Evolutionary conservation across 2,329 filamentous ascomycete genomes (phyloP).

Genomic region (Taxawa tesnikishii): DNA sequence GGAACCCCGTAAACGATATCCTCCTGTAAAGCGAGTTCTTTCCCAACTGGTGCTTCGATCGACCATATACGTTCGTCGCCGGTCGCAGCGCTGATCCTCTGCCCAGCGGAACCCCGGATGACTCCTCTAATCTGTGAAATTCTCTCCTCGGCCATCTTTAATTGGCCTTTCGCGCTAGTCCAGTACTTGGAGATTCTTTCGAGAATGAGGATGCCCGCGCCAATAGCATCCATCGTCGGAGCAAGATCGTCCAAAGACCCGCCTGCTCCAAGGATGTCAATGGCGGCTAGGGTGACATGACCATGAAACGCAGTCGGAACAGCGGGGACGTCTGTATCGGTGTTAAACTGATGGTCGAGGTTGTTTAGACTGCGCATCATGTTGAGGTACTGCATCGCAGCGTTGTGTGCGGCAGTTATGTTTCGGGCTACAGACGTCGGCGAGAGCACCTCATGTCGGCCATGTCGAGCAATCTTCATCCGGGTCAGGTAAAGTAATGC

Average conservation of each 20-base stretch:
- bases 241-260: slow-evolving; percentile 21
- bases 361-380: slow-evolving; percentile 14
- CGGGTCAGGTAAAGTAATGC: slow-evolving; percentile 52
- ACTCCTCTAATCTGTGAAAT: slow-evolving; percentile 3
- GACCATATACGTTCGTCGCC: slow-evolving; percentile 13
- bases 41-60: slow-evolving; percentile 17
- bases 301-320: slow-evolving; percentile 40
- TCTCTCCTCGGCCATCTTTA: slow-evolving; percentile 3
- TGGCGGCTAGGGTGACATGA: slow-evolving; percentile 49
- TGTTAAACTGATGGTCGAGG: slow-evolving; percentile 9
- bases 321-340: slow-evolving; percentile 7
- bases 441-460: slow-evolving; percentile 30
- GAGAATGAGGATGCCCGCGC: slow-evolving; percentile 1
- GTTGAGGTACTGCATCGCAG: slow-evolving; percentile 36
- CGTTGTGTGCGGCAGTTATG: slow-evolving; percentile 36
- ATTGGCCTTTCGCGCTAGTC: slow-evolving; percentile 2
- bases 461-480: slow-evolving; percentile 54
- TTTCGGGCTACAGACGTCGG: slow-evolving; percentile 31
- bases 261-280: slow-evolving; percentile 54
- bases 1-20: slow-evolving; percentile 22
- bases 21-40: slow-evolving; percentile 14
- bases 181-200: slow-evolving; percentile 4
- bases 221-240: slow-evolving; percentile 2
- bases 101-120: neutral
- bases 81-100: neutral